Evolutionary conservation across 345 rosid genomes (phyloP), one percentile per base, ranked within the genome.

Genomic region (Bruguiera sexangula): DNA sequence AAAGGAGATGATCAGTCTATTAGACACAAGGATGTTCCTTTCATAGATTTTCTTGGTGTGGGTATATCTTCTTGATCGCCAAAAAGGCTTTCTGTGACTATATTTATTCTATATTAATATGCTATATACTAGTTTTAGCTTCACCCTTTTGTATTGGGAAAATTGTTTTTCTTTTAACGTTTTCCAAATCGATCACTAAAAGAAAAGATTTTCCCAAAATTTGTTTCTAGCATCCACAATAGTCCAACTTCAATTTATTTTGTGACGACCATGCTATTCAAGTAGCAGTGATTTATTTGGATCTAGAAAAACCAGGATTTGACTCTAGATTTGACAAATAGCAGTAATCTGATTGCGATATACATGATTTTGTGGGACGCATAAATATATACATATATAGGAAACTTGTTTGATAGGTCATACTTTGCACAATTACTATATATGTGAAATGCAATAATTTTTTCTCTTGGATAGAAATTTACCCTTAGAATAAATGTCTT

Each of bases 11-110:
- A 59, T 22, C 62, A 46, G 37, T 67, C 77, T 26, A 62, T 74
- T 31, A 66, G 69, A 57, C 50, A 65, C 54, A 61, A 60, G 66
- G 72, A 65, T 55, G 76, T 50, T 71, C 76, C 68, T 48, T 76
- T 76, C 69, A 76, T 76, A 24, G 80, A 76, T 77, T 88, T 88
- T 71, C 93, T 88, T 77, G 93, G 93, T 37, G 93, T 86, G 22
- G 93, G 90, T 74, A 80, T 86, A 55, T 76, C 89, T 70, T 85
- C 87, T 74, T 87, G 84, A 84, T 56, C 67, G 60, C 66, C 65
- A 15, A 22, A 65, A 30, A 31, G 21, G 21, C 15, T 60, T 73
- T 62, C 75, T 73, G 77, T 73, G 68, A 50, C 68, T 26, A 43
- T 43, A 43, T 50, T 46, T 69, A 52, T 77, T 6, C 31, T 34